Conservation (phyloP, 2,329 filamentous ascomycete species). For the Pyricularia sp. region DNA sequence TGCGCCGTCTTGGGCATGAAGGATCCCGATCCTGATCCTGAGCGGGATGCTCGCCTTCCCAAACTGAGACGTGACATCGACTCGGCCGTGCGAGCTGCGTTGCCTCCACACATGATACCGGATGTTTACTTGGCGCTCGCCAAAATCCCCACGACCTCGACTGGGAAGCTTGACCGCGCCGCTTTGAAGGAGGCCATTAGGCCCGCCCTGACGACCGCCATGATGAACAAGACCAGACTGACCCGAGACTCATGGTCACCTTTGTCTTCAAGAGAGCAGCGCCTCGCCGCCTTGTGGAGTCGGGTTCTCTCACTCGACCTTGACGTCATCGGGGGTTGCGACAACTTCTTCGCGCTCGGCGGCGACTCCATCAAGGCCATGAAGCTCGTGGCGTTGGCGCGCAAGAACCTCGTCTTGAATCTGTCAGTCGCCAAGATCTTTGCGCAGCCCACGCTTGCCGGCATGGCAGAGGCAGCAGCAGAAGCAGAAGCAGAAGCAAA, state of each 20-base stretch:
- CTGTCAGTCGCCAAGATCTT: background rate
- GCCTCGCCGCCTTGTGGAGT: too few relatives aligned
- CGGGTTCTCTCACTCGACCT: background rate
- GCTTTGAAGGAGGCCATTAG: conserved; percentile 15
- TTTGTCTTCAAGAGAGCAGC: too few relatives aligned
- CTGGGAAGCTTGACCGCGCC: conserved; percentile 13
- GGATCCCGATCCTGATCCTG: too few relatives aligned
- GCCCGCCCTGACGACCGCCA: background rate
- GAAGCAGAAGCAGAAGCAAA: too few relatives aligned
- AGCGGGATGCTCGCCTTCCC: background rate
- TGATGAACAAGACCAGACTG: background rate
- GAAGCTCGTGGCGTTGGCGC: background rate
- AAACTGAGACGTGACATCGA: background rate
- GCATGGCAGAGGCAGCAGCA: too few relatives aligned
- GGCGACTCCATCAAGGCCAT: background rate
- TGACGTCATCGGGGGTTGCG: background rate
- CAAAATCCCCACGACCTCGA: background rate
- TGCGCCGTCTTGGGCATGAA: background rate
- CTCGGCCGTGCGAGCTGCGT: background rate
- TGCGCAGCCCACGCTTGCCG: too few relatives aligned
- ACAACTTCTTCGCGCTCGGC: background rate
- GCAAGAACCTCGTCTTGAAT: background rate
- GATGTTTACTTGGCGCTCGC: background rate
- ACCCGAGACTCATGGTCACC: too few relatives aligned
- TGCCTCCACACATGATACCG: background rate